Base-by-base conservation (phyloP, 257 asterid genomes). In the Solanum chmielewskii region DNA sequence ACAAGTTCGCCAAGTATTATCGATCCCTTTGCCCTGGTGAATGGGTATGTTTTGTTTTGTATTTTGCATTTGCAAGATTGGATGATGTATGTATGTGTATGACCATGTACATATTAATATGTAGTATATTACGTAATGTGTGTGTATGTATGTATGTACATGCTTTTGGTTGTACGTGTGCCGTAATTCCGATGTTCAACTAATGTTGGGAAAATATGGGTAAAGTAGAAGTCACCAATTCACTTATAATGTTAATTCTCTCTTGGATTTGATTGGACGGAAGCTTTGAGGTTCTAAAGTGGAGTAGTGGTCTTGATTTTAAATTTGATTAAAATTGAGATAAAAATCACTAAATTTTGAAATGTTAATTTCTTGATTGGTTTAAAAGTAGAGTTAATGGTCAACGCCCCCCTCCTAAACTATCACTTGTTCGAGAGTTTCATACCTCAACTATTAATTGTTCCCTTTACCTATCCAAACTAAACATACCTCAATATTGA, bases 1-100 rank as follows among this genome's bases (percentile, higher is more conserved):
- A 97, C 88, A 95, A 95, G 93, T 97, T 97, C 82, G 99, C 98
- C 73, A 97, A 97, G 86, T 97, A 95, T 87, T 95, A 97, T 83
- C 98, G 99, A 59, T 85, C 98, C 89, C 97, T 97, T 83, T 97
- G 99, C 89, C 99, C 99, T 1, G 96, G 97, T 75, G 99, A 97
- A 97, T 95, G 99, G 99, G 99, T 97, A 95, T 62, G 85, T 49
- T 49, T 49, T 81, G 11, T 45, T 77, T 77, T 2, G 20, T 45
- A 45, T 25, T 27, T 78, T 44, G 37, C 39, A 27, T 25, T 78
- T 45, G 84, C 64, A 45, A 44, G 66, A 45, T 25, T 5, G 35
- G 62, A 45, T 78, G 15, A 7, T n/a, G 33, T 87, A 29, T 71
- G 35, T 7, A 20, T 87, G 37, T 77, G 47, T 11, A 21, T 39